These are phyloP conservation scores for Eucalyptus regnans DNA, from an alignment of 345 rosid species.

Conservation along the genomic window DNA sequence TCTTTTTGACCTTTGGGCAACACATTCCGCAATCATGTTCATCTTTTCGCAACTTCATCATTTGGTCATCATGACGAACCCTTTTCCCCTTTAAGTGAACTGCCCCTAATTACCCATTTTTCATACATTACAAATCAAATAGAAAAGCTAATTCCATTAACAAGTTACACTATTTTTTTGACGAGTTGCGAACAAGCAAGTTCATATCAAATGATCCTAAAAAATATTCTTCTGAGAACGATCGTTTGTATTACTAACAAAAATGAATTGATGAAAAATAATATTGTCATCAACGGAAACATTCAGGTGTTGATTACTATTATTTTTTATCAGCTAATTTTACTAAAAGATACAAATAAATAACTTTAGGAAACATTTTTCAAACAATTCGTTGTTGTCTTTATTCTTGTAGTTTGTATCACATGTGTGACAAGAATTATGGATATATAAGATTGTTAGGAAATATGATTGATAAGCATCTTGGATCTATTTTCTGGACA, in stretches of 20 bases:
- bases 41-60: not conserved
- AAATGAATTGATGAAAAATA: not conserved
- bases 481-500: not conserved
- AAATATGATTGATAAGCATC: not conserved
- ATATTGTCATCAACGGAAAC: not conserved
- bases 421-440: not conserved
- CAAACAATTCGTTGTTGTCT: not conserved
- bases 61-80: not conserved
- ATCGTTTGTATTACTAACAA: accelerated
- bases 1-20: not conserved
- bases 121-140: not conserved
- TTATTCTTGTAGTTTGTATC: not conserved
- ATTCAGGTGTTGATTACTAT: accelerated
- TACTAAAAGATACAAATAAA: not conserved
- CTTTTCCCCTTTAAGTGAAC: not conserved
- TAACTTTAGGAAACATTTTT: not conserved
- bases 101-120: not conserved
- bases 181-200: accelerated
- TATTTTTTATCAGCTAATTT: not conserved
- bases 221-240: accelerated
- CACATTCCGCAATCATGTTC: not conserved
- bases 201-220: not conserved
- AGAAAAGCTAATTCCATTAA: not conserved
- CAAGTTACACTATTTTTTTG: not conserved
- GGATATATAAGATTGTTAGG: not conserved